Evolutionary conservation across 2,329 filamentous ascomycete species (phyloP).

Genomic region (Pezicula radicicola): DNA sequence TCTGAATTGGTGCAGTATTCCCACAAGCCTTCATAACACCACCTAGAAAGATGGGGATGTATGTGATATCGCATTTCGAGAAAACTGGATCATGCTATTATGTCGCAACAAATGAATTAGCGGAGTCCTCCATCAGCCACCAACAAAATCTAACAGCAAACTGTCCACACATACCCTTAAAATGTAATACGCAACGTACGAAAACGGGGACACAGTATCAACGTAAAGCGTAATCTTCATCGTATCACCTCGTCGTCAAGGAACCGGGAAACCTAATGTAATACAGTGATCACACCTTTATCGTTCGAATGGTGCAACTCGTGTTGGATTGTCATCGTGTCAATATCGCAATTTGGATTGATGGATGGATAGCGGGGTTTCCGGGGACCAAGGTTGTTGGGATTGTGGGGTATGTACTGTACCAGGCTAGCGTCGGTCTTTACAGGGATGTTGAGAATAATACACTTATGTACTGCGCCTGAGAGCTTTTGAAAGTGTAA

Average conservation of each 20-base stretch:
- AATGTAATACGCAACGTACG: slow-evolving; percentile 56
- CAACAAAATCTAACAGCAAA: not conserved
- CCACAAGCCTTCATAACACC: slow-evolving; percentile 54
- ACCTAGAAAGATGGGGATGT: slow-evolving; percentile 56
- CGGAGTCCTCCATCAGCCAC: not conserved
- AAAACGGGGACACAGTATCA: slow-evolving; percentile 58
- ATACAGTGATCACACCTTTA: not conserved
- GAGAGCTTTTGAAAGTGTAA: no score
- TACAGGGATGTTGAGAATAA: no score
- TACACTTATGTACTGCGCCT: no score
- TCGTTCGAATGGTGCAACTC: not conserved
- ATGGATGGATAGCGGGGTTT: not conserved
- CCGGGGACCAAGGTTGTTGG: not conserved
- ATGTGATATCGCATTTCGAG: slow-evolving; percentile 49
- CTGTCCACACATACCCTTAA: slow-evolving; percentile 39
- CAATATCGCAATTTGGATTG: not conserved
- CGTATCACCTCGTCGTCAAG: not conserved
- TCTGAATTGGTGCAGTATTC: slow-evolving; percentile 49
- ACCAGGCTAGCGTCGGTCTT: no score
- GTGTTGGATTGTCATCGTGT: not conserved
- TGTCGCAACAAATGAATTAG: not conserved
- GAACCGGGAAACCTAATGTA: not conserved
- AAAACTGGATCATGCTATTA: slow-evolving; percentile 53
- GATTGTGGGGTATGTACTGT: not conserved
- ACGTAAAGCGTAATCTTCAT: slow-evolving; percentile 49